Percentiles rank a stretch among this genome's conserved stretches.
phyloP scores from a whole-genome alignment of 164 flowering plant genomes.

The Magnolia changhungtana region DNA sequence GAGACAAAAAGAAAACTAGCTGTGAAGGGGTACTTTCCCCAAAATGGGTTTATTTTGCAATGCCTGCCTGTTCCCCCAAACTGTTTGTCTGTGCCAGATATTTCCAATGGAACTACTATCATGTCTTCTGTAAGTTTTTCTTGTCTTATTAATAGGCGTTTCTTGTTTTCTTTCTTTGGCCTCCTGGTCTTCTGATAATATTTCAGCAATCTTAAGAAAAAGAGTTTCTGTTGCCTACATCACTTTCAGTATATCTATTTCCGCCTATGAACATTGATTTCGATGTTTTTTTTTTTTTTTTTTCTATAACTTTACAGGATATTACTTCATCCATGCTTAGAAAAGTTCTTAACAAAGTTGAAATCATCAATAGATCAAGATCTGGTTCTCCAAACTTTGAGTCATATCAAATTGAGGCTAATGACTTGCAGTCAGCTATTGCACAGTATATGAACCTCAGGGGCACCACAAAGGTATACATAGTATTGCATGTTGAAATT shows the following conservation, averaged over 20 bases:
- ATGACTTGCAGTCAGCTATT: constrained; percentile 67
- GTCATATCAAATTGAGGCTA: constrained; percentile 75
- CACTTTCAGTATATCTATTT: background rate
- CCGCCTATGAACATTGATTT: background rate
- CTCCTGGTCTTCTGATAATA: background rate
- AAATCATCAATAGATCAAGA: constrained; percentile 67
- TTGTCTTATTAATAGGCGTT: background rate
- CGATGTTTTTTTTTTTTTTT: background rate
- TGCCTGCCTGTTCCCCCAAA: constrained; percentile 93
- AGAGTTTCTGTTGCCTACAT: background rate
- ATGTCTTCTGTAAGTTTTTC: constrained; percentile 75
- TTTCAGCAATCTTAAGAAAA: too few species aligned
- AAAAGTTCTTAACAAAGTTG: constrained; percentile 73
- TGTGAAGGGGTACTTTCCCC: constrained; percentile 66
- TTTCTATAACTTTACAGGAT: constrained; percentile 44
- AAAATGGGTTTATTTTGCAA: constrained; percentile 70
- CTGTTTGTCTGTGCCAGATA: constrained; percentile 85
- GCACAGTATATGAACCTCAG: constrained; percentile 68
- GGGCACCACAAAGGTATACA: constrained; percentile 64
- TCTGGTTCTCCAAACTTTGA: constrained; percentile 82
- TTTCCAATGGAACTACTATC: constrained; percentile 72
- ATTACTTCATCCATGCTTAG: constrained; percentile 57
- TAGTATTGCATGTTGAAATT: background rate
- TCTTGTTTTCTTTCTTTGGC: background rate
- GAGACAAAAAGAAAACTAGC: constrained; percentile 64